Conservation (phyloP, 2,329 filamentous ascomycete genomes). For the Phoma herbarum region DNA sequence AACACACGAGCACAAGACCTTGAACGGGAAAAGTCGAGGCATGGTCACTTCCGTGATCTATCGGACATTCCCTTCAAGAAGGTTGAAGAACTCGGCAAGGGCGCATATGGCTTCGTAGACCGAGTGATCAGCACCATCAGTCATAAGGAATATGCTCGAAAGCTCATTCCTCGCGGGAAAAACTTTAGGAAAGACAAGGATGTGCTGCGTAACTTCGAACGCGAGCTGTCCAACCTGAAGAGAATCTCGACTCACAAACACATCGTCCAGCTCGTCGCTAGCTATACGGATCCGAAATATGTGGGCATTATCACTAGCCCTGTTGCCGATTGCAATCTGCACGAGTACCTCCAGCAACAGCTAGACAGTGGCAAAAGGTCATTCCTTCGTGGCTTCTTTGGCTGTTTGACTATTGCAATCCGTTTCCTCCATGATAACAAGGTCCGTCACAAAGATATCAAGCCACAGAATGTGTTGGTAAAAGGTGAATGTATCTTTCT, state of each 20-base stretch:
- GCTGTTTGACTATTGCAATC: conserved; percentile 25
- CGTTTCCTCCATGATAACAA: conserved; percentile 24
- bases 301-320: conserved; percentile 44
- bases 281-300: conserved; percentile 43
- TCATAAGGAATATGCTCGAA: conserved; percentile 34
- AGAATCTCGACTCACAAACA: conserved; percentile 25
- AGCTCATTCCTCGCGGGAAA: conserved; percentile 26
- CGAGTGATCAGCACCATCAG: conserved; percentile 32
- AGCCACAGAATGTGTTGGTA: conserved; percentile 29
- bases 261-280: conserved; percentile 34
- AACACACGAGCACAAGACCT: background rate
- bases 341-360: background rate
- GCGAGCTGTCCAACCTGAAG: conserved; percentile 18
- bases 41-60: background rate
- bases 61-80: conserved; percentile 21
- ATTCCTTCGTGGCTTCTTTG: conserved; percentile 3
- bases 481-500: background rate
- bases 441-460: conserved; percentile 34
- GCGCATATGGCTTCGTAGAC: conserved; percentile 33
- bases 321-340: conserved; percentile 28
- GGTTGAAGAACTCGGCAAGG: conserved; percentile 27
- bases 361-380: background rate
- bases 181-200: conserved; percentile 24
- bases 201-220: background rate
- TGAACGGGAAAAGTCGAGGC: background rate